These are phyloP conservation scores for Pestalotiopsis sp. DNA, from an alignment of 2,329 filamentous ascomycete species.

Conservation along the genomic window DNA sequence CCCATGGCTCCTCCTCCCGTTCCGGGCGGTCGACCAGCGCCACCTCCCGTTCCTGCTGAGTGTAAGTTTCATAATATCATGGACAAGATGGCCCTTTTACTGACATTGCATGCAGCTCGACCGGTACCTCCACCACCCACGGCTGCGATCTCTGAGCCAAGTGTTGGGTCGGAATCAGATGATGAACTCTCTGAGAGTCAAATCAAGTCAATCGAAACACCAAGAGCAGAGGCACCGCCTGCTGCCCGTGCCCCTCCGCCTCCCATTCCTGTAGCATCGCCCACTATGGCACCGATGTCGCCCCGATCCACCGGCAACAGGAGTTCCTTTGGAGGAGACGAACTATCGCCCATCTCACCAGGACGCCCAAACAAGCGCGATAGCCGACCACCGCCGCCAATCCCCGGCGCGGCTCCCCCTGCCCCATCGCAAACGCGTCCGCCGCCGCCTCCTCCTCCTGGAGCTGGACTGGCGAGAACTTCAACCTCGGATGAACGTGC, in stretches of 20 bases:
- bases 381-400: conserved; percentile 62
- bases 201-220: conserved; percentile 46
- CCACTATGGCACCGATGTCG: conserved; percentile 45
- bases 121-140: conserved; percentile 50
- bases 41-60: conserved; percentile 62
- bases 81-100: conserved; percentile 9
- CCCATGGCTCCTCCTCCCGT: conserved; percentile 44
- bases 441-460: conserved; percentile 69
- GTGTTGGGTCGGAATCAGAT: conserved; percentile 82
- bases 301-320: conserved; percentile 37
- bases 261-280: conserved; percentile 47
- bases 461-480: conserved; percentile 53
- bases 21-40: conserved; percentile 54
- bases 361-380: conserved; percentile 51
- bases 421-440: conserved; percentile 60
- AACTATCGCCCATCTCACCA: conserved; percentile 42
- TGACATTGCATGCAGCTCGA: conserved; percentile 56
- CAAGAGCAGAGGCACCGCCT: conserved; percentile 40
- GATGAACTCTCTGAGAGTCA: conserved; percentile 74
- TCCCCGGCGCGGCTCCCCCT: conserved; percentile 58
- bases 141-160: conserved; percentile 64
- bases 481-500: conserved; percentile 60
- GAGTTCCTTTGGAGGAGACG: conserved; percentile 38
- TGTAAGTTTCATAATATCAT: conserved; percentile 49
- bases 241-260: conserved; percentile 41